Percentiles rank a stretch among this genome's conserved stretches.
Evolutionary conservation across 768 basidiomycete genomes (phyloP).

Genomic region (Clavulina sp.): DNA sequence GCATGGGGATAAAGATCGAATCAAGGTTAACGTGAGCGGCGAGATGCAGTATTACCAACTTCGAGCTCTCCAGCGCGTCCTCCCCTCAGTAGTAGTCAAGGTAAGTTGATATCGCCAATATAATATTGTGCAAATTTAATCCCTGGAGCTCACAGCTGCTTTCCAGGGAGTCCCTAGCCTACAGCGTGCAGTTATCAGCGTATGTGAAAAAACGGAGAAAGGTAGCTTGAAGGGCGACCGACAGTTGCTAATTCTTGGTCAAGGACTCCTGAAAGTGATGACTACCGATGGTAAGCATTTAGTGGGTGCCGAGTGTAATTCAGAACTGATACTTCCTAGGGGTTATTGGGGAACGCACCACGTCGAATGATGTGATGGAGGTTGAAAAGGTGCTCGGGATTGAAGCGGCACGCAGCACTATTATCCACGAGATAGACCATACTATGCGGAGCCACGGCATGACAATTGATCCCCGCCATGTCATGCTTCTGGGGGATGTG

Average conservation of each 20-base stretch:
- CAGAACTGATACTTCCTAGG: conserved; percentile 30
- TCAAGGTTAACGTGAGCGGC: conserved; percentile 24
- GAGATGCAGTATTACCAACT: conserved; percentile 29
- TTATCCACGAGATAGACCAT: conserved; percentile 92
- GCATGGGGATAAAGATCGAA: conserved; percentile 19
- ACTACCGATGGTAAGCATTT: conserved; percentile 61
- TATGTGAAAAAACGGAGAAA: conserved; percentile 71
- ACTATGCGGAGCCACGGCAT: conserved; percentile 96
- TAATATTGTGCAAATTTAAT: not conserved
- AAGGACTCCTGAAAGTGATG: conserved; percentile 95
- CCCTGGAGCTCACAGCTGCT: not conserved
- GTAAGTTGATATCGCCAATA: conserved; percentile 21
- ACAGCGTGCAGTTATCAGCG: conserved; percentile 87
- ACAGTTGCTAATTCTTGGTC: conserved; percentile 89
- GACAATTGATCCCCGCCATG: conserved; percentile 96
- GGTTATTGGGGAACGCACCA: conserved; percentile 80
- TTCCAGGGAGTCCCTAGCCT: conserved; percentile 68
- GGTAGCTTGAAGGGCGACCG: conserved; percentile 76
- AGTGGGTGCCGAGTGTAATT: not conserved
- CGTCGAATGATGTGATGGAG: conserved; percentile 96
- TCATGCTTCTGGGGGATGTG: conserved; percentile 95
- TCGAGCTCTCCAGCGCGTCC: conserved; percentile 66
- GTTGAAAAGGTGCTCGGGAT: conserved; percentile 92
- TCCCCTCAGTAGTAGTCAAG: conserved; percentile 84
- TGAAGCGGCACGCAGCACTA: conserved; percentile 84